Evolutionary conservation across 2,329 filamentous ascomycete genomes (phyloP).

Genomic region (Alternaria angustiovoidea): DNA sequence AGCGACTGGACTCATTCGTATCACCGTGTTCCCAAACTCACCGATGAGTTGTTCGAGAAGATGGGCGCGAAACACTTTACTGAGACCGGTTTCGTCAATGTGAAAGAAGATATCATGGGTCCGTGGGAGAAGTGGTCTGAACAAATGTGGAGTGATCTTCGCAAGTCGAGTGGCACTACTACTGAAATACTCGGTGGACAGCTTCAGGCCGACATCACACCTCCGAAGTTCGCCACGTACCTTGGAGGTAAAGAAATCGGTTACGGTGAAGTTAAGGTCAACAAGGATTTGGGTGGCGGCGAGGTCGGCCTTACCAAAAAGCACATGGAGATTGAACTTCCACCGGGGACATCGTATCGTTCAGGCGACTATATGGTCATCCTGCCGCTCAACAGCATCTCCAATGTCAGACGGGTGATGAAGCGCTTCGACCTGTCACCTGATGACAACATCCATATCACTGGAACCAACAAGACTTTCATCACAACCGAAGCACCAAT

Average conservation of each 20-base stretch:
- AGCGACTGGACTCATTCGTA: conserved; percentile 67
- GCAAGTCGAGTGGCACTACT: conserved; percentile 11
- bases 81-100: conserved; percentile 11
- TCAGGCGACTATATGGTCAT: conserved; percentile 78
- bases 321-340: conserved; percentile 36
- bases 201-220: conserved; percentile 6
- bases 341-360: conserved; percentile 63
- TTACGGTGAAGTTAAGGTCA: conserved; percentile 32
- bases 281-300: conserved; percentile 24
- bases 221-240: conserved; percentile 15
- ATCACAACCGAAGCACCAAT: conserved; percentile 4
- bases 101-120: conserved; percentile 16
- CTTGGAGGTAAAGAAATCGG: conserved; percentile 11
- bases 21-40: conserved; percentile 70
- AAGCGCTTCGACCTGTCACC: conserved; percentile 22
- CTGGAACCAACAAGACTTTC: conserved; percentile 12
- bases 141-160: conserved; percentile 10
- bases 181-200: conserved; percentile 6
- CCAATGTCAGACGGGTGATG: conserved; percentile 26
- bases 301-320: conserved; percentile 14
- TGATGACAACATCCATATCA: conserved; percentile 18
- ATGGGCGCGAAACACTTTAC: conserved; percentile 55
- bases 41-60: conserved; percentile 64
- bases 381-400: conserved; percentile 67
- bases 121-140: conserved; percentile 14